Evolutionary conservation across 2,329 filamentous ascomycete genomes (phyloP), one percentile per base, ranked within the genome.

Genomic region (Beauveria sp.): DNA sequence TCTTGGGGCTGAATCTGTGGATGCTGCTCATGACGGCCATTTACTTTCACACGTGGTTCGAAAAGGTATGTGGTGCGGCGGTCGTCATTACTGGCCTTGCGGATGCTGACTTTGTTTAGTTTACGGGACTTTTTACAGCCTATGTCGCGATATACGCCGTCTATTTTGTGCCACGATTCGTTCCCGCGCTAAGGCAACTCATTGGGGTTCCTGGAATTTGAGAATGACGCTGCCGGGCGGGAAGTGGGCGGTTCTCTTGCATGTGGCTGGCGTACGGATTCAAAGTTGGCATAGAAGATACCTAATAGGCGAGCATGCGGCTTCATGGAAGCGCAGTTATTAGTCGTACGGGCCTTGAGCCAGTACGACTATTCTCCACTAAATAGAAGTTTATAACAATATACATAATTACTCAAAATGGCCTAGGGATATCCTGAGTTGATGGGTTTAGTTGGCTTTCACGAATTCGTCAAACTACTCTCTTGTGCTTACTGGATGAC

Each of bases 11-110:
- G 70, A 91, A 88, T 70, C 84, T 87, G 78, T 98, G 95, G 91
- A 99, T 99, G 95, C 75, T 99, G 72, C 80, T 98, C 64, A 99
- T 99, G 95, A 99, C 95, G 46, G 93, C 93, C 3, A 93, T 96
- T 45, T 99, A 93, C 80, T 99, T 99, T 70, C 95, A 99, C 74
- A 99, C 95, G 0, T 98, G 93, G 93, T 87, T 96, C 69, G 95
- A 99, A 78, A 99, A 98, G 88, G 88, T 90, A 69, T 70, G 81
- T 72, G 20, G 14, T n/a, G 5, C 3, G 24, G 5, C 26, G 1
- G 6, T 28, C 20, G 18, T 7, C 12, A 7, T 16, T 18, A 6
- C 16, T 24, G 34, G 4, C 0, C 2, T 14, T 10, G 3, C 20
- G 34, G n/a, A 12, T 55, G 10, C 70, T 74, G 62, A 74, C 66